These are phyloP conservation scores for Grosmannia clavigera DNA, from an alignment of 2,329 filamentous ascomycete genomes.

Conservation along the genomic window DNA sequence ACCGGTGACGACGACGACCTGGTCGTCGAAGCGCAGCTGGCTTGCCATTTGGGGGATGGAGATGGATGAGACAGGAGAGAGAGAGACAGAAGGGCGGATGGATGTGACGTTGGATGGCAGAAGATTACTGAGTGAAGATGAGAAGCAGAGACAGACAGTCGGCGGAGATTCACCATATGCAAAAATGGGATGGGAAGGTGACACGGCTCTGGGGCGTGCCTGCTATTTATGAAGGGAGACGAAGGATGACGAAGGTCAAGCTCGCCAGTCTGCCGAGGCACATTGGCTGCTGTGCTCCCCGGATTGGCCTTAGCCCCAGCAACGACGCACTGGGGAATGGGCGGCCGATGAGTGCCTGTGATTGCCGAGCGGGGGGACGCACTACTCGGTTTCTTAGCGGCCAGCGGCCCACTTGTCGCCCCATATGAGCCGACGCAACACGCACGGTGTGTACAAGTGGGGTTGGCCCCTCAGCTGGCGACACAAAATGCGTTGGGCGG, in stretches of 20 bases:
- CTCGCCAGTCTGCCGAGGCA: constrained; percentile 11
- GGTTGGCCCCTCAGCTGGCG: neutral
- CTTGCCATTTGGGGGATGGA: constrained; percentile 34
- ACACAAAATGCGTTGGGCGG: neutral
- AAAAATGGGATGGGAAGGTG: neutral
- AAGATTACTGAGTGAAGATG: neutral
- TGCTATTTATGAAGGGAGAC: neutral
- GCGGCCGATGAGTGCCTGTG: constrained; percentile 4
- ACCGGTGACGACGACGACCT: constrained; percentile 81
- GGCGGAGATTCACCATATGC: neutral
- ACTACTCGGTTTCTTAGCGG: neutral
- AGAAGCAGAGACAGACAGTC: neutral
- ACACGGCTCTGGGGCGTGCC: neutral
- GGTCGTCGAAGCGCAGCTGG: constrained; percentile 71
- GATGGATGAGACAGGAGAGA: neutral
- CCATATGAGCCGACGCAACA: neutral
- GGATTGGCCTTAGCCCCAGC: neutral
- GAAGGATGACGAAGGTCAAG: neutral
- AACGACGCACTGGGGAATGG: neutral
- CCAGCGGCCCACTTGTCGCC: neutral
- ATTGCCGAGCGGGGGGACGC: constrained; percentile 10
- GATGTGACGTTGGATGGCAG: neutral
- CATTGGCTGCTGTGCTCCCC: neutral
- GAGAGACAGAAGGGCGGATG: neutral
- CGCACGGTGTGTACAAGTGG: neutral